phyloP scores from a whole-genome alignment of 140 eudicot species.

The Ambrosia hybrid region DNA sequence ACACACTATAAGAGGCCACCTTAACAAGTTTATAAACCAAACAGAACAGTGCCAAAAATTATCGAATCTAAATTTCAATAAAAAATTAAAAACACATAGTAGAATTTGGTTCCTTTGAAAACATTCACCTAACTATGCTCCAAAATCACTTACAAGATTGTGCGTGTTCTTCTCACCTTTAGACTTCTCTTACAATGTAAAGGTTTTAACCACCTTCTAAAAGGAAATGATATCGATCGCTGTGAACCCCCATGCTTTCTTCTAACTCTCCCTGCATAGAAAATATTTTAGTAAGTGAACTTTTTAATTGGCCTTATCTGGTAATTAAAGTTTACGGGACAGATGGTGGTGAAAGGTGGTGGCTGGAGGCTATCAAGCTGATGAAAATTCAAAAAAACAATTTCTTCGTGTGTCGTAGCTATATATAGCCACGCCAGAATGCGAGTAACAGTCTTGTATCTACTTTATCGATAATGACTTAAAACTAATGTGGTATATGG shows the following conservation, averaged over 20 bases:
- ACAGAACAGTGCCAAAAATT: too few relatives aligned
- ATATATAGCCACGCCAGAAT: too few relatives aligned
- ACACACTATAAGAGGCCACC: too few relatives aligned
- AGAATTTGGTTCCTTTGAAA: not conserved
- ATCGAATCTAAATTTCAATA: not conserved
- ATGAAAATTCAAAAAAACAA: too few relatives aligned
- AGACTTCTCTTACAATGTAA: slow-evolving; percentile 45
- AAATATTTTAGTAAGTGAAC: not conserved
- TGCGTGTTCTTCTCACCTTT: slow-evolving; percentile 31
- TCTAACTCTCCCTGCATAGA: slow-evolving; percentile 45
- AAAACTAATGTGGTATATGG: too few relatives aligned
- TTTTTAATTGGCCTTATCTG: not conserved
- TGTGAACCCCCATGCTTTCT: slow-evolving; percentile 37
- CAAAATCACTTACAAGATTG: slow-evolving; percentile 35
- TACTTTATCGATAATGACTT: too few relatives aligned
- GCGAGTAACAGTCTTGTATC: too few relatives aligned
- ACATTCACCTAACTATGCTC: not conserved
- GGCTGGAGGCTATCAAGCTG: too few relatives aligned
- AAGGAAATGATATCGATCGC: slow-evolving; percentile 42
- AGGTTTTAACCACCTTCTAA: slow-evolving; percentile 47
- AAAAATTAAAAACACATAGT: too few relatives aligned
- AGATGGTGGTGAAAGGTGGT: not conserved
- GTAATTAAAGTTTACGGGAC: not conserved
- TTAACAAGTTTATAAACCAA: too few relatives aligned
- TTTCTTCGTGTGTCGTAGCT: too few relatives aligned